Percentiles rank a stretch among this genome's conserved stretches.
These are phyloP conservation scores for Anethum foeniculum DNA, from an alignment of 140 eudicot genomes.

Conservation along the genomic window DNA sequence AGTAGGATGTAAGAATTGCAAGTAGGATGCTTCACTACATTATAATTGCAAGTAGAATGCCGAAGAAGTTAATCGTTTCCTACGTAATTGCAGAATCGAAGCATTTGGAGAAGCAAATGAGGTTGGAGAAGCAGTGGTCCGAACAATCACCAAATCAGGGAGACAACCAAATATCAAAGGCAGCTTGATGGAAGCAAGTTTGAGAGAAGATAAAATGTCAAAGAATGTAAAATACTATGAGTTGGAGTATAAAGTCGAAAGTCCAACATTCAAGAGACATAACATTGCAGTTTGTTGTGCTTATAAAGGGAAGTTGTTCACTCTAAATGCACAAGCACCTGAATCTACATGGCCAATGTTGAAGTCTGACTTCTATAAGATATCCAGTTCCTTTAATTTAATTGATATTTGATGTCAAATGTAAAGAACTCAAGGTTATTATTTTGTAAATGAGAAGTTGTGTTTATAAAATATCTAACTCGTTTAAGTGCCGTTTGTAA, in stretches of 20 bases:
- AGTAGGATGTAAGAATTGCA: no score
- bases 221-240: conserved; percentile 54
- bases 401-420: conserved; percentile 22
- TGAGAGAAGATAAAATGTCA: conserved; percentile 41
- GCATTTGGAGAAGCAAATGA: conserved; percentile 86
- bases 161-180: conserved; percentile 44
- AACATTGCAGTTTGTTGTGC: conserved; percentile 82
- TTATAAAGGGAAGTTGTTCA: conserved; percentile 52
- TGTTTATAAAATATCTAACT: no score
- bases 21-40: no score
- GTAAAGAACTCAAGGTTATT: neutral
- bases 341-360: conserved; percentile 60
- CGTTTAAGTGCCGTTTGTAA: no score
- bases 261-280: conserved; percentile 62
- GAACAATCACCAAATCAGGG: conserved; percentile 42
- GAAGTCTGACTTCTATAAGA: conserved; percentile 43
- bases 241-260: conserved; percentile 67
- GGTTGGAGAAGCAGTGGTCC: conserved; percentile 70
- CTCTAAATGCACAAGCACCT: conserved; percentile 79
- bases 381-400: conserved; percentile 52
- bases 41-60: no score
- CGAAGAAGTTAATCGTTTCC: no score
- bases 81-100: conserved; percentile 39
- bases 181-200: conserved; percentile 41
- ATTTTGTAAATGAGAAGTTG: neutral